phyloP scores from a whole-genome alignment of 768 basidiomycete species.

The Macrocybe gigantea region DNA sequence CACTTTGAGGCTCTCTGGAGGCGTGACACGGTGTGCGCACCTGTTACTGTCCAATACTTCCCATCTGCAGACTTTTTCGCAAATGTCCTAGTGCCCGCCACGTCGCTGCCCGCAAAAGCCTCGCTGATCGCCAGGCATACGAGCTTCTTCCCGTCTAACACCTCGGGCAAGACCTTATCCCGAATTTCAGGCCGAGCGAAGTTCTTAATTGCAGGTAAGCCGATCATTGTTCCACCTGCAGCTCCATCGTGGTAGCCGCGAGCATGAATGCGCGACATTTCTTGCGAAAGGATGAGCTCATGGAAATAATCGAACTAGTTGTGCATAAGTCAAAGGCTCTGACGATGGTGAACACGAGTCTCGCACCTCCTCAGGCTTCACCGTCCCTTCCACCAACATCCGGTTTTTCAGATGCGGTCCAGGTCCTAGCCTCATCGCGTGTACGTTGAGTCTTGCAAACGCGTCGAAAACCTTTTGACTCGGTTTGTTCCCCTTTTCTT shows the following conservation, averaged over 20 bases:
- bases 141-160: constrained; percentile 59
- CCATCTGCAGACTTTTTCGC: constrained; percentile 64
- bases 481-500: constrained; percentile 13
- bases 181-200: constrained; percentile 35
- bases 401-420: constrained; percentile 12
- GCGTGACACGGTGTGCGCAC: constrained; percentile 40
- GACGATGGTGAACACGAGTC: not conserved
- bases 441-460: constrained; percentile 9
- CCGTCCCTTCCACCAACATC: constrained; percentile 10
- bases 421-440: constrained; percentile 13
- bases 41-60: constrained; percentile 63
- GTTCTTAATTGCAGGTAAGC: constrained; percentile 56
- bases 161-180: constrained; percentile 40
- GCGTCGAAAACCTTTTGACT: constrained; percentile 8
- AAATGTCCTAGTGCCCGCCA: constrained; percentile 53
- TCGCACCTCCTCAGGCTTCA: constrained; percentile 9
- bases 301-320: constrained; percentile 58
- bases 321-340: not conserved
- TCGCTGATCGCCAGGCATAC: constrained; percentile 74
- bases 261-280: constrained; percentile 46
- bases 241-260: constrained; percentile 70
- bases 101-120: constrained; percentile 70
- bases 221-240: constrained; percentile 60
- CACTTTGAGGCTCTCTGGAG: not conserved
- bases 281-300: constrained; percentile 62